Evolutionary conservation across 345 rosid genomes (phyloP).

Genomic region (Melastoma malabathricum): DNA sequence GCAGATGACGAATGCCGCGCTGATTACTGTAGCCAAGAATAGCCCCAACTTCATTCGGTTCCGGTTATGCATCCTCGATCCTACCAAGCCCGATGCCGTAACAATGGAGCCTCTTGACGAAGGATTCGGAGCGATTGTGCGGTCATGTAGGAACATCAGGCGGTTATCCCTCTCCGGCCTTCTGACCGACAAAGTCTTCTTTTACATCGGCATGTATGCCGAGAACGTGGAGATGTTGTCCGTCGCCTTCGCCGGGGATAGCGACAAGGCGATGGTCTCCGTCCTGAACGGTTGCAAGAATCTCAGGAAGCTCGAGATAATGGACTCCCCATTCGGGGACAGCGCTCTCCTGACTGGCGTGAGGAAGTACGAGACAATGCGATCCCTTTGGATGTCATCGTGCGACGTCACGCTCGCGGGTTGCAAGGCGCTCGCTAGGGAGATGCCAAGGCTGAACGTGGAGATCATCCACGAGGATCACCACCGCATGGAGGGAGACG

Average conservation of each 20-base stretch:
- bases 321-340: constrained; percentile 79
- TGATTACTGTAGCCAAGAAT: constrained; percentile 69
- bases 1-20: constrained; percentile 96
- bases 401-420: constrained; percentile 84
- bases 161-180: constrained; percentile 72
- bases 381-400: constrained; percentile 99
- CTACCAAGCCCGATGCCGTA: constrained; percentile 52
- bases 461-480: constrained; percentile 62
- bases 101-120: constrained; percentile 72
- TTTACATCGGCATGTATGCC: constrained; percentile 74
- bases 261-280: constrained; percentile 75
- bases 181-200: constrained; percentile 70
- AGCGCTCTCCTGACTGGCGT: constrained; percentile 68
- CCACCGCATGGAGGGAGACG: constrained; percentile 23
- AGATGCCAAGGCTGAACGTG: constrained; percentile 66
- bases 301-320: constrained; percentile 78
- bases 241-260: constrained; percentile 84
- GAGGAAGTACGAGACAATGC: constrained; percentile 96
- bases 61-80: constrained; percentile 74
- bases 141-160: constrained; percentile 54
- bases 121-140: constrained; percentile 93
- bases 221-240: constrained; percentile 92
- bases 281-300: constrained; percentile 85
- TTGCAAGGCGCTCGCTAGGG: constrained; percentile 59
- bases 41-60: constrained; percentile 71